A percentile compares a stretch with the other conserved stretches of the same genome.
Conservation (phyloP, 148 eudicot species). For the Amaranthus palmeri region DNA sequence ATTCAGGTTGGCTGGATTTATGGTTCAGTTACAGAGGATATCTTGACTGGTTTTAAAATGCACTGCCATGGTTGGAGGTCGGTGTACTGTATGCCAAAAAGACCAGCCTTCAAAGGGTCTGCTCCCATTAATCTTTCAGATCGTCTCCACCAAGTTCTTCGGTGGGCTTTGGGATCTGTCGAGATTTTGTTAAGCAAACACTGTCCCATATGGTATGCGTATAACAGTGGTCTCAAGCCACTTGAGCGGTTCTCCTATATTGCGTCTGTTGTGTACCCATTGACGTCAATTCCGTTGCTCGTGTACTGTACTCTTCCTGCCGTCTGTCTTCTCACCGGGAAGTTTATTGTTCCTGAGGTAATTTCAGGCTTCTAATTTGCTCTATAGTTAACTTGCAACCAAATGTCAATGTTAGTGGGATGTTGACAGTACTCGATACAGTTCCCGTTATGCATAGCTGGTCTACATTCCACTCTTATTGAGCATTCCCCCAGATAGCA, state of each 20-base stretch:
- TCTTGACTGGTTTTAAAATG: slow-evolving; percentile 96
- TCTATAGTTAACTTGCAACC: neutral
- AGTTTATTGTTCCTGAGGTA: slow-evolving; percentile 96
- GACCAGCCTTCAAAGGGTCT: slow-evolving; percentile 92
- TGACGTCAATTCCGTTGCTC: slow-evolving; percentile 83
- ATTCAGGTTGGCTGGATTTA: slow-evolving; percentile 95
- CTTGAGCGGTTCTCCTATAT: slow-evolving; percentile 88
- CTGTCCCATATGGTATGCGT: slow-evolving; percentile 96
- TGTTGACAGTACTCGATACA: neutral
- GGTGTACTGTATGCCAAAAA: slow-evolving; percentile 85
- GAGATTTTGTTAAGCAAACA: slow-evolving; percentile 84
- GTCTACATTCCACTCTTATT: neutral
- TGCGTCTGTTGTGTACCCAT: slow-evolving; percentile 83
- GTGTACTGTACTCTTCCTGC: slow-evolving; percentile 90
- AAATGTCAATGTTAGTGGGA: neutral
- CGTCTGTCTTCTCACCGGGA: slow-evolving; percentile 86
- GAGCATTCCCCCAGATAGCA: too few species aligned
- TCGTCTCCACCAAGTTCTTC: slow-evolving; percentile 94
- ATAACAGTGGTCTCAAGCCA: slow-evolving; percentile 79
- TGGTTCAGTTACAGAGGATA: slow-evolving; percentile 97
- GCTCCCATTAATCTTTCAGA: slow-evolving; percentile 96
- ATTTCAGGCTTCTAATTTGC: slow-evolving; percentile 9
- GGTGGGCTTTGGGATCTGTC: slow-evolving; percentile 95
- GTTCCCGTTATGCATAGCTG: neutral
- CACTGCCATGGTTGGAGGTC: slow-evolving; percentile 98